Percentiles rank a stretch among this genome's conserved stretches.
Evolutionary conservation across 164 flowering plant genomes (phyloP).

Genomic region (Magnolia sinica): DNA sequence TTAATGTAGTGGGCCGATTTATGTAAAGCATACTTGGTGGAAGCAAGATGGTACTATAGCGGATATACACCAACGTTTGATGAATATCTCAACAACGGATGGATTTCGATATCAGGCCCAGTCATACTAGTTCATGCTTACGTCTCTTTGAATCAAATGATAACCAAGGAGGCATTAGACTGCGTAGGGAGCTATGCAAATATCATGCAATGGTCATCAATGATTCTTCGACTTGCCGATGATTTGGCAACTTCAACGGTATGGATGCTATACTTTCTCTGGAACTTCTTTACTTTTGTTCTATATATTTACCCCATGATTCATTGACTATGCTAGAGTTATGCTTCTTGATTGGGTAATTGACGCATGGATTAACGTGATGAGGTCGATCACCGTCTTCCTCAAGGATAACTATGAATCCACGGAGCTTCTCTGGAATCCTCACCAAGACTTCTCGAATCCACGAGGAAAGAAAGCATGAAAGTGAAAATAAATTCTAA

Average conservation of each 20-base stretch:
- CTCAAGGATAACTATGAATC: too few relatives aligned
- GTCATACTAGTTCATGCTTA: conserved; percentile 12
- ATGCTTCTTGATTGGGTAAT: too few relatives aligned
- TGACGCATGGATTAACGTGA: too few relatives aligned
- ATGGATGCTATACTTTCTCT: not conserved
- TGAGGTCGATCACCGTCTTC: too few relatives aligned
- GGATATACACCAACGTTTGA: conserved; percentile 15
- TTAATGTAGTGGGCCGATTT: conserved; percentile 9
- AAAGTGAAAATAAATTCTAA: too few relatives aligned
- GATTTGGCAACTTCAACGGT: conserved; percentile 31
- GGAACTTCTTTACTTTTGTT: too few relatives aligned
- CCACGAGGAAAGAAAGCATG: too few relatives aligned
- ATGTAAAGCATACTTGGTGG: conserved; percentile 19
- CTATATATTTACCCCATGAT: too few relatives aligned
- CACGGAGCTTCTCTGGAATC: too few relatives aligned
- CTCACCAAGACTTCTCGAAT: too few relatives aligned
- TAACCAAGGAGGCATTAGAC: conserved; percentile 12
- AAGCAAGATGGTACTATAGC: conserved; percentile 17
- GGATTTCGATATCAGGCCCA: conserved; percentile 19
- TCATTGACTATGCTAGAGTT: too few relatives aligned
- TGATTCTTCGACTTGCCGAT: conserved; percentile 19
- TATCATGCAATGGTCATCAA: conserved; percentile 12
- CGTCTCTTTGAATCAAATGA: conserved; percentile 5
- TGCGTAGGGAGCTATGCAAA: conserved; percentile 2
- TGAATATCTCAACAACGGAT: conserved; percentile 16